Evolutionary conservation across 768 basidiomycete genomes (phyloP), one percentile per base, ranked within the genome.

Genomic region (Artomyces pyxidatus): DNA sequence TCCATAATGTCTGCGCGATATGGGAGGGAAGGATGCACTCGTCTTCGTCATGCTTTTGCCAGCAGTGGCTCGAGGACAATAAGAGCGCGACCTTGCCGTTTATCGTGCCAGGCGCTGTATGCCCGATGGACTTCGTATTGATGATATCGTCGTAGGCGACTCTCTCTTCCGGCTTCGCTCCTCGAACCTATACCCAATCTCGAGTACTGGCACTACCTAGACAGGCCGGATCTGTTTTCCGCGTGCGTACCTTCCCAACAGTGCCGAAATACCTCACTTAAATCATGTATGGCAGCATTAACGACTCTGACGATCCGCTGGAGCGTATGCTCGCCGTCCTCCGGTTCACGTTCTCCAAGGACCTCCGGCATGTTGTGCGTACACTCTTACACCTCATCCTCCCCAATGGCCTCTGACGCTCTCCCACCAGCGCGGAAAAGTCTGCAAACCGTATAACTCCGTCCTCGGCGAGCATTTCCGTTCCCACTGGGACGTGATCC

Each of bases 111-210:
- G n/a, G n/a, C n/a, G n/a, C n/a, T n/a, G n/a, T n/a, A n/a, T n/a
- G n/a, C n/a, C n/a, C n/a, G n/a, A n/a, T n/a, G n/a, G n/a, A 21
- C 53, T 27, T 40, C 40, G 47, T 41, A 21, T 32, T n/a, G 25
- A 48, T 46, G 40, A 48, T 48, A 6, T 41, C 16, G 19, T 37
- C 25, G 32, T 44, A 96, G 93, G 80, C 88, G 93, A 42, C 70
- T 97, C 25, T 96, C 93, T 0, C 70, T 97, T 35, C 94, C 94
- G 3, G 93, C 94, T 12, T 94, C 91, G 39, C 67, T 97, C 42
- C 76, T 97, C 37, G 94, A 96, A 63, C 94, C 94, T 3, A 76
- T 94, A 57, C 94, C 94, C 4, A 97, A 97, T 68, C 76, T 97
- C 44, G 94, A 97, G 68, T 97, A 93, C 69, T 96, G 89, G 89